These are phyloP conservation scores for Xanthoconium stramineum DNA, from an alignment of 768 basidiomycete genomes.

Conservation along the genomic window DNA sequence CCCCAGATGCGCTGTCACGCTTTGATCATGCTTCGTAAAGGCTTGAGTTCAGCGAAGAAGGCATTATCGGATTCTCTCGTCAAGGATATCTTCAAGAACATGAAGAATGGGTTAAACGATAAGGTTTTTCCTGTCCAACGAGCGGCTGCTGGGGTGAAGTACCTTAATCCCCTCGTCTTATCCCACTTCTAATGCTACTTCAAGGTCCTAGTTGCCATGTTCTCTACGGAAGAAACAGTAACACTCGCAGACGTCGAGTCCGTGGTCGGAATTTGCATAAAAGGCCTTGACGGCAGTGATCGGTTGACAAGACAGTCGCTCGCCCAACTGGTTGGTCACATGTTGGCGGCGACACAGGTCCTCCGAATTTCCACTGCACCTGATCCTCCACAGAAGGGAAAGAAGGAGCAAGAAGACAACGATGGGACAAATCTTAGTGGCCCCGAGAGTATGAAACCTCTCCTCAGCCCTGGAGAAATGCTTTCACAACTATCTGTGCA, in stretches of 20 bases:
- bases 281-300: constrained; percentile 78
- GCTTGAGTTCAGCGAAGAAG: constrained; percentile 74
- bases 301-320: constrained; percentile 79
- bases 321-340: constrained; percentile 75
- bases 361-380: constrained; percentile 47
- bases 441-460: constrained; percentile 59
- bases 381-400: constrained; percentile 54
- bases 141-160: constrained; percentile 68
- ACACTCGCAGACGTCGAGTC: constrained; percentile 73
- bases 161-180: neutral
- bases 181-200: constrained; percentile 14
- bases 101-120: constrained; percentile 71
- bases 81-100: constrained; percentile 84
- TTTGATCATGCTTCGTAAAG: constrained; percentile 71
- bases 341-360: constrained; percentile 81
- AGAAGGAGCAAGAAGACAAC: constrained; percentile 61
- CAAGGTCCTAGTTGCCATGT: constrained; percentile 56
- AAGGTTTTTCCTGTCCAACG: constrained; percentile 85
- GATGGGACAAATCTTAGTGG: constrained; percentile 47
- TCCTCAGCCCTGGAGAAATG: constrained; percentile 78
- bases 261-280: constrained; percentile 62
- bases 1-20: constrained; percentile 83
- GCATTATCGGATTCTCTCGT: constrained; percentile 75
- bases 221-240: constrained; percentile 52
- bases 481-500: constrained; percentile 71